Conservation (phyloP, 2,329 filamentous ascomycete species). For the Monilinia vaccinii-corymbosi region DNA sequence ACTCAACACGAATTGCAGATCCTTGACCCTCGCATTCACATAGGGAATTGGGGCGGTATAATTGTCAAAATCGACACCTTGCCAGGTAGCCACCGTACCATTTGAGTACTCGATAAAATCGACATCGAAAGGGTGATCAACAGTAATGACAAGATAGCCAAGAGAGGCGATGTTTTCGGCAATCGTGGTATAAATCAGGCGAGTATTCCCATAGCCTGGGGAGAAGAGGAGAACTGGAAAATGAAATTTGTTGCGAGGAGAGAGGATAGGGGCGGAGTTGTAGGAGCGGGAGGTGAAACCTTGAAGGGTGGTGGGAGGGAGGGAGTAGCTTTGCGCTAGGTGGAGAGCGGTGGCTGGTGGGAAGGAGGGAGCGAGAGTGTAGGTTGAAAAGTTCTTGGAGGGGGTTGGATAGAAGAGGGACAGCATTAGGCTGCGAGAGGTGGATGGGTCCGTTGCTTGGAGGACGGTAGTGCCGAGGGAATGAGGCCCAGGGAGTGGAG, state of each 20-base stretch:
- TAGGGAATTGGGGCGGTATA: slow-evolving; percentile 13
- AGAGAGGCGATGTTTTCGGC: slow-evolving; percentile 29
- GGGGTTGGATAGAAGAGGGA: slow-evolving; percentile 11
- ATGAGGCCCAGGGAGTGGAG: not conserved
- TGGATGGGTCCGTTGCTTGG: not conserved
- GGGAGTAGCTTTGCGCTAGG: not conserved
- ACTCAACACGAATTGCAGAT: slow-evolving; percentile 24
- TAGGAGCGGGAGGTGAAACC: not conserved
- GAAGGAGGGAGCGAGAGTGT: not conserved
- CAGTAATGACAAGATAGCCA: slow-evolving; percentile 30
- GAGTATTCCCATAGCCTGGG: slow-evolving; percentile 24
- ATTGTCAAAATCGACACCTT: slow-evolving; percentile 12
- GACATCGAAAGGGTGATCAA: slow-evolving; percentile 32
- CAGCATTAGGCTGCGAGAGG: slow-evolving; percentile 7
- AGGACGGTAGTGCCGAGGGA: slow-evolving; percentile 4
- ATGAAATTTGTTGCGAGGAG: not conserved
- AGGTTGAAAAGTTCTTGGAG: not conserved
- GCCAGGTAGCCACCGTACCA: slow-evolving; percentile 11
- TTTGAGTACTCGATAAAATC: slow-evolving; percentile 30
- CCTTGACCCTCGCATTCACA: slow-evolving; percentile 16
- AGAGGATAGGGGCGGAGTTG: not conserved
- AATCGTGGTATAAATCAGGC: slow-evolving; percentile 28
- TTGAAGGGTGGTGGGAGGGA: not conserved
- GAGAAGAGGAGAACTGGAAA: slow-evolving; percentile 31
- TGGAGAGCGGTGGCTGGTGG: not conserved